Percentiles rank a stretch among this genome's conserved stretches.
Evolutionary conservation across 441 rosid species (phyloP).

Genomic region (Daphne laureola): DNA sequence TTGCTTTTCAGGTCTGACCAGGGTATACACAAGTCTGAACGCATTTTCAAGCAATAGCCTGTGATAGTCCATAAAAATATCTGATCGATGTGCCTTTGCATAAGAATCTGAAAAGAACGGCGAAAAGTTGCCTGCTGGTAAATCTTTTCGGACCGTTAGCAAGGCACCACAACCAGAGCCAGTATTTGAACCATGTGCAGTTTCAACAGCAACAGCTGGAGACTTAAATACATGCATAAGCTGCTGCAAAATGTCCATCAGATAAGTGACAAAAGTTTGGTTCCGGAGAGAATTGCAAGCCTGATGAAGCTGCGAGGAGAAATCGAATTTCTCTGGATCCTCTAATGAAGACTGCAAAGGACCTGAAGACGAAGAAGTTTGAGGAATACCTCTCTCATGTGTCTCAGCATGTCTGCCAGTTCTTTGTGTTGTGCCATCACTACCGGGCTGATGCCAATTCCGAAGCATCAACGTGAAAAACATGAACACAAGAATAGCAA

Average conservation of each 20-base stretch:
- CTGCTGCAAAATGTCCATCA: conserved; percentile 98
- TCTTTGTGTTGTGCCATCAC: conserved; percentile 51
- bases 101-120: conserved; percentile 99
- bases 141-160: conserved; percentile 85
- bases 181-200: conserved; percentile 51
- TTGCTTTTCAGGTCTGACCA: conserved; percentile 98
- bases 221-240: conserved; percentile 89
- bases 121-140: conserved; percentile 93
- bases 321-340: conserved; percentile 84
- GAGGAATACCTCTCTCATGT: conserved; percentile 60
- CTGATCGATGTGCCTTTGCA: conserved; percentile 89
- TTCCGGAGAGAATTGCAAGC: conserved; percentile 88
- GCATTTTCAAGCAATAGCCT: conserved; percentile 92
- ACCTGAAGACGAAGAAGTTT: conserved; percentile 36
- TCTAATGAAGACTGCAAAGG: conserved; percentile 59
- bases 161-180: conserved; percentile 98
- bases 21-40: conserved; percentile 86
- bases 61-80: conserved; percentile 92
- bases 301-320: conserved; percentile 75
- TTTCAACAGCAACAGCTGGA: conserved; percentile 52
- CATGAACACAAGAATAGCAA: conserved; percentile 95
- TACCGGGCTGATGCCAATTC: conserved; percentile 99
- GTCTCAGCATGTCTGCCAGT: conserved; percentile 47
- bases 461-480: conserved; percentile 99
- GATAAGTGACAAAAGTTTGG: conserved; percentile 86